Conservation (phyloP, 768 basidiomycete species). For the Amanita inopinata region DNA sequence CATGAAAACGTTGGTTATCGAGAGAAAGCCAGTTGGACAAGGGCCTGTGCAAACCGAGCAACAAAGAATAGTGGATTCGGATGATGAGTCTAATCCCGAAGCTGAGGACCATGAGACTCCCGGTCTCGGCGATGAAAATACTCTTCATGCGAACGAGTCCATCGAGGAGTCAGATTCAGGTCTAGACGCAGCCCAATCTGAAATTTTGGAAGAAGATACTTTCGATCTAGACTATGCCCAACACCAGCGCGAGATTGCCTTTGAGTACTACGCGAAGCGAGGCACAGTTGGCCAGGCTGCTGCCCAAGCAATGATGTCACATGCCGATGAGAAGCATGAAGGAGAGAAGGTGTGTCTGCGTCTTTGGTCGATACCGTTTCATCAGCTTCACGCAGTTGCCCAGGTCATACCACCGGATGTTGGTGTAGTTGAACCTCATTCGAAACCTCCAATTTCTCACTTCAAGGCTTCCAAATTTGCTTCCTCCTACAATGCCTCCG, state of each 20-base stretch:
- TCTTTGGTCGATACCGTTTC: constrained; percentile 5
- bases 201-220: constrained; percentile 35
- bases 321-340: constrained; percentile 29
- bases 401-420: constrained; percentile 31
- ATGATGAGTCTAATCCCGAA: constrained; percentile 54
- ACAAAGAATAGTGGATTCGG: constrained; percentile 39
- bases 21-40: constrained; percentile 37
- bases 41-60: constrained; percentile 12
- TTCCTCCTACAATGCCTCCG: constrained; percentile 35
- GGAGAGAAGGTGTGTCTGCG: constrained; percentile 36
- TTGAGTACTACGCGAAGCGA: constrained; percentile 62
- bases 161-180: constrained; percentile 18
- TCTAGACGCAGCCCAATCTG: constrained; percentile 22
- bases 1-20: constrained; percentile 64
- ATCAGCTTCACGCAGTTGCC: constrained; percentile 6
- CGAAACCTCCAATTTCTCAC: constrained; percentile 47
- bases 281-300: constrained; percentile 44
- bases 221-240: constrained; percentile 51
- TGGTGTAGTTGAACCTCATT: constrained; percentile 12
- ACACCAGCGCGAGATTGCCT: constrained; percentile 66
- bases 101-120: constrained; percentile 13
- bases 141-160: not conserved
- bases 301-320: constrained; percentile 34
- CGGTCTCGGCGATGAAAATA: constrained; percentile 18
- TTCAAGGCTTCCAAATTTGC: constrained; percentile 55